phyloP scores from a whole-genome alignment of 2,329 filamentous ascomycete genomes.

The Penicillium sp. region DNA sequence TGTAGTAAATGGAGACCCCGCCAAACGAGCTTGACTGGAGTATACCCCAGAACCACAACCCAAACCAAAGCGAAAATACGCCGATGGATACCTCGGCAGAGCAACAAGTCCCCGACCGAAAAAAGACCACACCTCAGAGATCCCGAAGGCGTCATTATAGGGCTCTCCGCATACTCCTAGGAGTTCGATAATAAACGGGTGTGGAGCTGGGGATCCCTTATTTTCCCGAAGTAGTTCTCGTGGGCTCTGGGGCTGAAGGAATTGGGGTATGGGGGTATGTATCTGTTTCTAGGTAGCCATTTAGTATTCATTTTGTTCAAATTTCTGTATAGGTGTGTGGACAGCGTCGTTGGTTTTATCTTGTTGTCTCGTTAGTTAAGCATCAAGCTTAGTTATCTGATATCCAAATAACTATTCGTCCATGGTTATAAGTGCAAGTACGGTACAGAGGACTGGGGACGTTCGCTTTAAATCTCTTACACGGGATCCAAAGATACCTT shows the following conservation, averaged over 20 bases:
- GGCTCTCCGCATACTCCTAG: neutral
- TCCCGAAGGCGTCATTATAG: slow-evolving; percentile 18
- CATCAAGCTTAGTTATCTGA: neutral
- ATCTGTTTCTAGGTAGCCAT: neutral
- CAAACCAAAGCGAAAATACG: slow-evolving; percentile 22
- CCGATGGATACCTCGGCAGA: slow-evolving; percentile 19
- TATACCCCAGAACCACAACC: neutral
- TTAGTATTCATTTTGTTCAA: neutral
- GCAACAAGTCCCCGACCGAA: slow-evolving; percentile 15
- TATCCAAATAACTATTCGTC: neutral
- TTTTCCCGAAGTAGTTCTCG: slow-evolving; percentile 34
- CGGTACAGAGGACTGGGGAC: neutral
- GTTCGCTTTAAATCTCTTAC: neutral
- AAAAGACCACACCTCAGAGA: slow-evolving; percentile 6
- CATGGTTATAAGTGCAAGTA: neutral
- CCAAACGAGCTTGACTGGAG: neutral
- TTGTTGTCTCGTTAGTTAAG: neutral
- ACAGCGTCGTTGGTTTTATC: neutral
- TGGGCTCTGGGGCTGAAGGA: slow-evolving; percentile 9
- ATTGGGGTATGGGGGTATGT: neutral
- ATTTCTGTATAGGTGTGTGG: neutral
- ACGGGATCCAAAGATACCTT: neutral
- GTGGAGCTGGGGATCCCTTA: slow-evolving; percentile 21
- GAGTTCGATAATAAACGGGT: slow-evolving; percentile 12
- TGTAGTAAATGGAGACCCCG: neutral